Evolutionary conservation across 2,329 filamentous ascomycete species (phyloP).

Genomic region (Aquanectria penicillioides): DNA sequence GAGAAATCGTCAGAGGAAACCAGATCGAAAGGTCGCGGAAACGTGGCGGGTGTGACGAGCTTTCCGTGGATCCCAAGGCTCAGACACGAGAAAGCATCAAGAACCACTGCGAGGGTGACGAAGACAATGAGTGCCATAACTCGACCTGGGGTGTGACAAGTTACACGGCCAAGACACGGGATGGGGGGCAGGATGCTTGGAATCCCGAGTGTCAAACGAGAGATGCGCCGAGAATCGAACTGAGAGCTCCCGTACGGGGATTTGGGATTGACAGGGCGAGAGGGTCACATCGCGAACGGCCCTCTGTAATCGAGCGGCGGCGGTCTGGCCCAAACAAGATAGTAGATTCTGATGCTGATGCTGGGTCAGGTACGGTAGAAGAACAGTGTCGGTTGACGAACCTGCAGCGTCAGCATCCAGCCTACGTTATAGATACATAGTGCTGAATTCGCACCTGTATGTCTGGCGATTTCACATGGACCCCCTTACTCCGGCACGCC

Average conservation of each 20-base stretch:
- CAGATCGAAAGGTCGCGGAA: conserved; percentile 1
- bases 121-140: not conserved
- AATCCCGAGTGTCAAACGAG: not conserved
- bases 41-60: conserved; percentile 19
- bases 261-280: not conserved
- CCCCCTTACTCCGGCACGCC: conserved; percentile 21
- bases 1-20: conserved; percentile 3
- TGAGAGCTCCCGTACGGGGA: too few relatives aligned
- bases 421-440: too few relatives aligned
- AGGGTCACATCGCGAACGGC: not conserved
- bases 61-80: conserved; percentile 8
- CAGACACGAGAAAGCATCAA: conserved; percentile 1
- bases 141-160: not conserved
- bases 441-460: not conserved
- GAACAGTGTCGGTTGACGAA: conserved; percentile 14
- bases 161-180: conserved; percentile 34
- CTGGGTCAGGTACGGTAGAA: not conserved
- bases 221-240: too few relatives aligned
- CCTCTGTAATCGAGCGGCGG: not conserved
- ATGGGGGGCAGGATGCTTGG: conserved; percentile 6
- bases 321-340: not conserved
- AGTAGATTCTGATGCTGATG: conserved; percentile 11
- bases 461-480: conserved; percentile 24
- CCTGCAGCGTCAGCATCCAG: conserved; percentile 18
- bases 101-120: not conserved